phyloP scores from a whole-genome alignment of 2,329 filamentous ascomycete species.

The Rachicladosporium sp. region DNA sequence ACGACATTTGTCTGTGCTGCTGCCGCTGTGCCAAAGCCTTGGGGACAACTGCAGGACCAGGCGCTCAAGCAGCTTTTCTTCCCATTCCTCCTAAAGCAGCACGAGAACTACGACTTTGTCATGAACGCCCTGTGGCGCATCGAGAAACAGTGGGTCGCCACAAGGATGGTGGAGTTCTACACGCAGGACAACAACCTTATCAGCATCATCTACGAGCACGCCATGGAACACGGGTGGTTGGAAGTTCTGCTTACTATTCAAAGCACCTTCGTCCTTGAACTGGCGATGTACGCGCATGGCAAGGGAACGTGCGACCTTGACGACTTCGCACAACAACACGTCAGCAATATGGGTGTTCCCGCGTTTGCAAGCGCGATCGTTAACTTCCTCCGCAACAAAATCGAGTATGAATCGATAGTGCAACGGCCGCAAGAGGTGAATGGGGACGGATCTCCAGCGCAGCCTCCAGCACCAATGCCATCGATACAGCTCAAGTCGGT shows the following conservation, averaged over 20 bases:
- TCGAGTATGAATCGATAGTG: slow-evolving; percentile 62
- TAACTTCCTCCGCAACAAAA: slow-evolving; percentile 76
- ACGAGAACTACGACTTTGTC: slow-evolving; percentile 73
- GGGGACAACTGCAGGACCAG: slow-evolving; percentile 62
- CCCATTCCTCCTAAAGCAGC: slow-evolving; percentile 68
- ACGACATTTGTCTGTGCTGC: slow-evolving; percentile 70
- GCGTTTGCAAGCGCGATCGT: slow-evolving; percentile 60
- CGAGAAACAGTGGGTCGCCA: slow-evolving; percentile 75
- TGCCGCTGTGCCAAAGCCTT: slow-evolving; percentile 64
- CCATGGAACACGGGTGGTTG: slow-evolving; percentile 70
- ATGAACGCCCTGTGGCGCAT: slow-evolving; percentile 86
- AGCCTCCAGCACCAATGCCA: slow-evolving; percentile 1
- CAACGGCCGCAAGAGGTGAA: slow-evolving; percentile 57
- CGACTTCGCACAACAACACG: slow-evolving; percentile 64
- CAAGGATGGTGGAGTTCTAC: slow-evolving; percentile 66
- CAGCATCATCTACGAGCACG: slow-evolving; percentile 63
- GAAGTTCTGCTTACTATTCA: slow-evolving; percentile 65
- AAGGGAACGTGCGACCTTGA: slow-evolving; percentile 68
- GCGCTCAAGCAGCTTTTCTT: slow-evolving; percentile 68
- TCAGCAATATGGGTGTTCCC: slow-evolving; percentile 21
- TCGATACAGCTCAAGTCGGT: slow-evolving; percentile 58
- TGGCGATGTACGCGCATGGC: slow-evolving; percentile 74
- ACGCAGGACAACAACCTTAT: slow-evolving; percentile 56
- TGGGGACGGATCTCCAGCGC: background rate
- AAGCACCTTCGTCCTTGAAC: slow-evolving; percentile 76